Evolutionary conservation across 1,139 yeast genomes (phyloP), one percentile per base, ranked within the genome.

Genomic region (Sugiyamaella grinbergsii): DNA sequence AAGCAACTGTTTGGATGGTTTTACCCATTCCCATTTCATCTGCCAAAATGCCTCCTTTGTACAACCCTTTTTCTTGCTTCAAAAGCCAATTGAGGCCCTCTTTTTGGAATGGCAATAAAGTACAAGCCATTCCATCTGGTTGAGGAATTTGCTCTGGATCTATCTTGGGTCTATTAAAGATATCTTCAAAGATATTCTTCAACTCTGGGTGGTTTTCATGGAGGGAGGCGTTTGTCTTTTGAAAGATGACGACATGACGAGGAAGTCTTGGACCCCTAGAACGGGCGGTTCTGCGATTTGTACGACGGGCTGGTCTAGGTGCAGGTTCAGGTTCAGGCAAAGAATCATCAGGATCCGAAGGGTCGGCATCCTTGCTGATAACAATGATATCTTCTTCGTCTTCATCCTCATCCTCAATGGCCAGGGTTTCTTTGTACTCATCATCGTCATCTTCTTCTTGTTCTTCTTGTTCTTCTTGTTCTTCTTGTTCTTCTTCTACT

Each of bases 11-110:
- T 69, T 93, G 98, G 47, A 93, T 90, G 1, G 98, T 93, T 64
- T 93, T 93, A 59, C 98, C 98, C 98, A 93, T 91, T 44, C 98
- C 98, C 98, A 93, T 93, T 69, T 93, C 99, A 71, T 93, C 99
- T 2, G 98, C 98, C 45, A 93, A 72, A n/a, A 93, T 83, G 3
- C 98, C 98, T 20, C 98, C 98, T 15, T 78, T 75, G 66, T 86
- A 93, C 42, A 76, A 77, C 18, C 90, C 78, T 29, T 81, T 81
- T 66, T 93, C 98, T 69, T 93, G 98, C 49, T 80, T 76, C 16
- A 80, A 61, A 53, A 93, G 76, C 99, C 99, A 93, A 62, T 86
- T 80, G 47, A 93, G 74, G 22, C 98, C 98, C 71, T 93, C 99
- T 13, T 81, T 74, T 69, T 93, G 99, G 68, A 94, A 93, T 0